These are phyloP conservation scores for Phaseolus lunatus DNA, from an alignment of 306 rosid species.

Conservation along the genomic window DNA sequence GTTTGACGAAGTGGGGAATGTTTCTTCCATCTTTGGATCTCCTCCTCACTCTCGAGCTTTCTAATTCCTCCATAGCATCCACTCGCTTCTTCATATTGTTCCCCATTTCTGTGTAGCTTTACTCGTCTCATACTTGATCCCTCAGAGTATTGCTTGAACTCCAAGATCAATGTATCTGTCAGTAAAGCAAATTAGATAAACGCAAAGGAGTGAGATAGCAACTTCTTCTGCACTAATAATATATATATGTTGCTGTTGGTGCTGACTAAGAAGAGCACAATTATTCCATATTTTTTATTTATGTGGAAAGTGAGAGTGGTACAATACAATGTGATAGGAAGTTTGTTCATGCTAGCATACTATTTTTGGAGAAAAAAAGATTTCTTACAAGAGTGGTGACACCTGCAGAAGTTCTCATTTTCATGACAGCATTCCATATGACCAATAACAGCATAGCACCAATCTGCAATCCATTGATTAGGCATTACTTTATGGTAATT, in stretches of 20 bases:
- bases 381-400: conserved; percentile 58
- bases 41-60: conserved; percentile 59
- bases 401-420: conserved; percentile 52
- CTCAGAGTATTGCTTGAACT: conserved; percentile 63
- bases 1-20: not conserved
- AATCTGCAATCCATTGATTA: conserved; percentile 52
- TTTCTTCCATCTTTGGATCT: conserved; percentile 46
- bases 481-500: too few species aligned
- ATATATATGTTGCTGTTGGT: too few species aligned
- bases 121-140: conserved; percentile 57
- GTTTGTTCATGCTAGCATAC: too few species aligned
- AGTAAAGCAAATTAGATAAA: not conserved
- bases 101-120: conserved; percentile 49
- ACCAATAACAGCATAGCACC: conserved; percentile 75
- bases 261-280: too few species aligned
- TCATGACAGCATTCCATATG: conserved; percentile 61
- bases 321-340: too few species aligned
- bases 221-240: too few species aligned
- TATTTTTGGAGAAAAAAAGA: too few species aligned
- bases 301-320: too few species aligned
- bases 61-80: conserved; percentile 79
- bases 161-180: conserved; percentile 42
- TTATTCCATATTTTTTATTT: too few species aligned
- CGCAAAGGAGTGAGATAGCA: too few species aligned
- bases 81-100: conserved; percentile 51